Base-by-base conservation (phyloP, 257 asterid species). In the Nicotiana benthamiana region DNA sequence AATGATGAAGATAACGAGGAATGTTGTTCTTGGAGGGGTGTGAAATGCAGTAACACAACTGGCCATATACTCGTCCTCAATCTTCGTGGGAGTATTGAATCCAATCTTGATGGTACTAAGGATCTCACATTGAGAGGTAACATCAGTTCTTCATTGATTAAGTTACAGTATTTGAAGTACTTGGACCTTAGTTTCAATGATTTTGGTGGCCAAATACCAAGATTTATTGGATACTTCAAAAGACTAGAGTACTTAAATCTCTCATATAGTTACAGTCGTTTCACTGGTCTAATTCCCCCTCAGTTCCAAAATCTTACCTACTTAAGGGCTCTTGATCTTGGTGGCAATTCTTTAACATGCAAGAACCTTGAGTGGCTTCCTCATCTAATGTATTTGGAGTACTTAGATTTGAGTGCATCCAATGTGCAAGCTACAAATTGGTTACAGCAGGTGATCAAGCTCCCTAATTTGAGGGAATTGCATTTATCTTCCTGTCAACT, bases 321-420 rank as follows among this genome's bases (percentile, higher is more conserved):
- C 36, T 48, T 48, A 24, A 46, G 30, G 24, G 6, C 16, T 46
- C 78, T 72, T 72, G 78, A 72, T 48, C 78, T 72, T 48, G 20
- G 61, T 13, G 6, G 11, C 28, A 72, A 24, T 48, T 48, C 60
- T 72, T 72, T 72, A 72, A 48, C 3, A 13, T 30, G 51, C 4
- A 46, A 24, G 1, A 24, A 56, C 20, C 24, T 72, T 72, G 61
- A 24, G 24, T 72, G 78, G 78, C 24, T 72, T 48, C 16, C 78
- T 72, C 32, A 72, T 72, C 78, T 72, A 46, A 22, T 72, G 60
- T 48, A 72, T 72, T 72, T 72, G 61, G 78, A 46, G 78, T 48
- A 48, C 43, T 72, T 72, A 72, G 61, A 72, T 72, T 30, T 53
- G n/a, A 59, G 18, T 28, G 22, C n/a, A 20, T 77, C 53, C 52